A percentile compares a stretch with the other conserved stretches of the same genome.
Evolutionary conservation across 2,329 filamentous ascomycete genomes (phyloP).

Genomic region (Coniochaeta sp.): DNA sequence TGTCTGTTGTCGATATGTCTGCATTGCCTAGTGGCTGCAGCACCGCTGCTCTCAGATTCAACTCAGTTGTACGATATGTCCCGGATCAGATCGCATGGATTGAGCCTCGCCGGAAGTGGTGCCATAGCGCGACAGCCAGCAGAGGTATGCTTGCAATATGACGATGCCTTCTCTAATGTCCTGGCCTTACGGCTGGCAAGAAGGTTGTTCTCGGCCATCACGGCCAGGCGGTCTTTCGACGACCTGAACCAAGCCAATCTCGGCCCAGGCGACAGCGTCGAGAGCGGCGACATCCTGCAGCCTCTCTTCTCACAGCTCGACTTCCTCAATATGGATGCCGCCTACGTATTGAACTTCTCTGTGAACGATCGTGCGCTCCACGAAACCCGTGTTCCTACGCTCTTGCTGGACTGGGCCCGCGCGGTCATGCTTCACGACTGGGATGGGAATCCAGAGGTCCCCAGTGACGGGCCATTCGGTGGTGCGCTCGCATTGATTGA

Average conservation of each 20-base stretch:
- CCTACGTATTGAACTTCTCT: slow-evolving; percentile 39
- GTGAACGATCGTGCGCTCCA: slow-evolving; percentile 45
- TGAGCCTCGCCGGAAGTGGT: slow-evolving; percentile 39
- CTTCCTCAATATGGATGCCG: slow-evolving; percentile 36
- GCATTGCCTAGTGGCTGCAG: slow-evolving; percentile 53
- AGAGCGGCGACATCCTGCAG: slow-evolving; percentile 37
- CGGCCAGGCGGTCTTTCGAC: slow-evolving; percentile 42
- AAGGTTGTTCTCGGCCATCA: slow-evolving; percentile 50
- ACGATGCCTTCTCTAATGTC: slow-evolving; percentile 57
- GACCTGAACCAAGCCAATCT: slow-evolving; percentile 31
- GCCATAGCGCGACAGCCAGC: slow-evolving; percentile 37
- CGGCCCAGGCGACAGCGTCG: slow-evolving; percentile 19
- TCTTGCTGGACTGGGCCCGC: slow-evolving; percentile 64
- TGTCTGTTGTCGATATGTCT: slow-evolving; percentile 52
- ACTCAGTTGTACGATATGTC: slow-evolving; percentile 52
- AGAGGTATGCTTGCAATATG: slow-evolving; percentile 49
- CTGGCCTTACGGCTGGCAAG: slow-evolving; percentile 51
- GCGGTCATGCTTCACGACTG: slow-evolving; percentile 72
- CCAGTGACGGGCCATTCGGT: slow-evolving; percentile 64
- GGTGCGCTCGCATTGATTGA: slow-evolving; percentile 69
- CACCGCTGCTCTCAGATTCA: slow-evolving; percentile 40
- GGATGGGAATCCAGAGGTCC: slow-evolving; percentile 67
- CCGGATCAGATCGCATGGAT: slow-evolving; percentile 47
- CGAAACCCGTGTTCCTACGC: slow-evolving; percentile 47
- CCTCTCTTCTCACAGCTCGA: slow-evolving; percentile 47